phyloP scores from a whole-genome alignment of 2,329 filamentous ascomycete species.

The Hypoxylon sp. region DNA sequence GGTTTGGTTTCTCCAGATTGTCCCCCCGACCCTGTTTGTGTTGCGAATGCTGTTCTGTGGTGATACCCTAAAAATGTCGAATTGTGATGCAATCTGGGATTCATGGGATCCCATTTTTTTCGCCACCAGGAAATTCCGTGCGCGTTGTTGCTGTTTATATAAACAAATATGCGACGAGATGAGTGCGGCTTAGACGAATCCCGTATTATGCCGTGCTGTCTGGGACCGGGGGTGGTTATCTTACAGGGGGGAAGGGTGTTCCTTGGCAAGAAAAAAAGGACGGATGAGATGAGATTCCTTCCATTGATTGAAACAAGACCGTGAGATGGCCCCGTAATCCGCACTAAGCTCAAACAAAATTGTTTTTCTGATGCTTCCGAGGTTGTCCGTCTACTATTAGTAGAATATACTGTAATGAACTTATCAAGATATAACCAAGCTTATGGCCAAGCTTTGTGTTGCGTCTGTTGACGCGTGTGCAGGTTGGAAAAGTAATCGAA shows the following conservation, averaged over 20 bases:
- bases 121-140: constrained; percentile 27
- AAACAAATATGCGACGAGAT: constrained; percentile 28
- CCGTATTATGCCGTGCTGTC: constrained; percentile 27
- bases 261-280: constrained; percentile 18
- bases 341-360: constrained; percentile 4
- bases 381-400: no score
- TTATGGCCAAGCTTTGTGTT: constrained; percentile 26
- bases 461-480: constrained; percentile 29
- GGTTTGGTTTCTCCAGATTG: constrained; percentile 22
- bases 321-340: constrained; percentile 16
- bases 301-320: constrained; percentile 29
- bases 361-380: no score
- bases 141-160: constrained; percentile 38
- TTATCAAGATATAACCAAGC: constrained; percentile 13
- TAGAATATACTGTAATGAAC: constrained; percentile 1
- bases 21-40: constrained; percentile 24
- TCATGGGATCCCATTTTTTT: constrained; percentile 31
- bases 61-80: constrained; percentile 28
- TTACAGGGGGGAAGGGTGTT: constrained; percentile 20
- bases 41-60: constrained; percentile 18
- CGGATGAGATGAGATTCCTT: constrained; percentile 32
- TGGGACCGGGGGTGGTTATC: constrained; percentile 24
- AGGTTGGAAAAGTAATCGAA: constrained; percentile 8
- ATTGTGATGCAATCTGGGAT: constrained; percentile 34
- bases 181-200: constrained; percentile 35